Evolutionary conservation across 2,329 filamentous ascomycete species (phyloP), one percentile per base, ranked within the genome.

Genomic region (Corinectria fuckeliana): DNA sequence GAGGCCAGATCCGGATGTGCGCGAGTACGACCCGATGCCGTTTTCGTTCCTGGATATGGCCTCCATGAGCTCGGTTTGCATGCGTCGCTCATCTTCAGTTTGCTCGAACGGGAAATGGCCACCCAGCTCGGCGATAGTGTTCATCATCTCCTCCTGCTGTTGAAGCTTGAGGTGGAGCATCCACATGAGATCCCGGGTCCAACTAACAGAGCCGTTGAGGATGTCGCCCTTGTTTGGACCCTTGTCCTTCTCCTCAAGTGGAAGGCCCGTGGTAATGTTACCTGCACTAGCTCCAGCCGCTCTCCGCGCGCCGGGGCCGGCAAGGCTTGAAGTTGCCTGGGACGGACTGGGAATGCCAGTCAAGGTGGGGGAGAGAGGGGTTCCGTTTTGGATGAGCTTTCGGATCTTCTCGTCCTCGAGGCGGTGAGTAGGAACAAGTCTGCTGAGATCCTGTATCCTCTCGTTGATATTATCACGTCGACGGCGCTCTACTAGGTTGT

Each of bases 201-300:
- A 99, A 77, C 92, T 93, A 53, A 98, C 95, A 30, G 94, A 91
- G 26, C 95, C 94, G 72, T 98, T 98, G 69, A 99, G 88, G 60
- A 99, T 98, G 70, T 99, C 95, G 48, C 95, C 95, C 80, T 99
- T 99, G 82, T 98, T 98, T 5, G 95, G 95, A 0, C 95, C 95
- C 74, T 98, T 98, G 79, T 99, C 95, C 75, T 98, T 98, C 68
- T 98, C 95, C 70, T 99, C 95, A 32, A 96, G 85, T 0, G 95
- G 94, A 26, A 98, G 84, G 13, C 93, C 93, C 65, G 94, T 94
- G 5, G 93, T 97, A 70, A 97, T 97, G 73, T 91, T 96, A 34
- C 91, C 91, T 6, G 88, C 83, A 6, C 76, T 77, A n/a, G 82
- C 82, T 51, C 89, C 87, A 28, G 90, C 87, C 26, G 93, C 93